Evolutionary conservation across 441 rosid genomes (phyloP).

Genomic region (Sinapis alba): DNA sequence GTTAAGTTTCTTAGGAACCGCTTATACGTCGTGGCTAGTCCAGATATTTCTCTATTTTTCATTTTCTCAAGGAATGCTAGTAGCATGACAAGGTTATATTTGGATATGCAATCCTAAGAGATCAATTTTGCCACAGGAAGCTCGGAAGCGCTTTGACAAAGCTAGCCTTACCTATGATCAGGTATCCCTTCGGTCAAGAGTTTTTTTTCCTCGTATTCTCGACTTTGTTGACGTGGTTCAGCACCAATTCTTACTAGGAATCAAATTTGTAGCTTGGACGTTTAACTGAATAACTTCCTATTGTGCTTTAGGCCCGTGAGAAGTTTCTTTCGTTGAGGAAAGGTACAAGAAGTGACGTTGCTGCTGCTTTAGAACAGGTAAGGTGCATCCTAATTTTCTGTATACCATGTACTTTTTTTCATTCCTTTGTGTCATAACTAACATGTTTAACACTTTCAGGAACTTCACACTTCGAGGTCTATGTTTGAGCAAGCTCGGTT

Average conservation of each 20-base stretch:
- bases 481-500: conserved; percentile 97
- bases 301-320: conserved; percentile 81
- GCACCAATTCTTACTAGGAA: background rate
- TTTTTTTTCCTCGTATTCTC: conserved; percentile 9
- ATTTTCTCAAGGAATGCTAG: background rate
- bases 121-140: conserved; percentile 75
- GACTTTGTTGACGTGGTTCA: conserved; percentile 5
- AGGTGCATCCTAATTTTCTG: conserved; percentile 3
- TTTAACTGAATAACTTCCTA: conserved; percentile 1
- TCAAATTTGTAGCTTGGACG: conserved; percentile 10
- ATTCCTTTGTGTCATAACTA: conserved; percentile 15
- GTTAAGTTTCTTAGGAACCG: conserved; percentile 10
- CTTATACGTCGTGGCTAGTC: conserved; percentile 11
- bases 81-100: conserved; percentile 5
- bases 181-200: conserved; percentile 45
- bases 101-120: conserved; percentile 31
- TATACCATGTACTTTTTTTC: background rate
- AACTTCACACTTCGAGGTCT: conserved; percentile 90
- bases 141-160: conserved; percentile 96
- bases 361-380: conserved; percentile 89
- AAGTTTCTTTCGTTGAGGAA: conserved; percentile 96
- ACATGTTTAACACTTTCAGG: conserved; percentile 53
- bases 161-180: conserved; percentile 95
- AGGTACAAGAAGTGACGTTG: conserved; percentile 85
- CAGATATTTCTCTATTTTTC: conserved; percentile 15